These are phyloP conservation scores for Heritiera littoralis DNA, from an alignment of 345 rosid genomes.

Conservation along the genomic window DNA sequence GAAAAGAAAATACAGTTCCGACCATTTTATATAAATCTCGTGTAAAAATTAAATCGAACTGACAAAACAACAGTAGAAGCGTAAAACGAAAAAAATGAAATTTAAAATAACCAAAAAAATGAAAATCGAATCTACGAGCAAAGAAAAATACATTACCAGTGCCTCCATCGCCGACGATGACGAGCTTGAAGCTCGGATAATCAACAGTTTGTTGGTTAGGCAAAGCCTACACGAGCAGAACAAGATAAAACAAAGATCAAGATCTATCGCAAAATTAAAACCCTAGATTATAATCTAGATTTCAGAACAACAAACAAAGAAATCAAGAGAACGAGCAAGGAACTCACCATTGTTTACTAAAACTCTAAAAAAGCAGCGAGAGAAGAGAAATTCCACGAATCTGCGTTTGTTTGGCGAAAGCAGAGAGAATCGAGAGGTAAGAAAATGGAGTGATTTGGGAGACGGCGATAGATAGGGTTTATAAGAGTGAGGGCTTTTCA, in stretches of 20 bases:
- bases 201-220: constrained; percentile 69
- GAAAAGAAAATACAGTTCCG: background rate
- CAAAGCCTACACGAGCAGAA: constrained; percentile 50
- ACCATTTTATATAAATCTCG: background rate
- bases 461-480: constrained; percentile 24
- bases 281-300: background rate
- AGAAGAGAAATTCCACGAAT: background rate
- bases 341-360: constrained; percentile 24
- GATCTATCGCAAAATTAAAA: background rate
- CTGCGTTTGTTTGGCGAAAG: background rate
- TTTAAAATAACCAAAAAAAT: background rate
- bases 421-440: constrained; percentile 14
- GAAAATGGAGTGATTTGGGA: background rate
- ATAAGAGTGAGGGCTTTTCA: constrained; percentile 24
- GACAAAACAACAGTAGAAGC: too few relatives aligned
- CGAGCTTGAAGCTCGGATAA: constrained; percentile 89
- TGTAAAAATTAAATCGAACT: background rate
- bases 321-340: background rate
- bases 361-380: background rate
- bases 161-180: constrained; percentile 91
- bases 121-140: background rate
- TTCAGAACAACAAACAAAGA: background rate
- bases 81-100: background rate
- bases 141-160: constrained; percentile 52
- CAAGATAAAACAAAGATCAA: background rate